Base-by-base conservation (phyloP, 2,329 filamentous ascomycete genomes). In the Talaromyces sp. region DNA sequence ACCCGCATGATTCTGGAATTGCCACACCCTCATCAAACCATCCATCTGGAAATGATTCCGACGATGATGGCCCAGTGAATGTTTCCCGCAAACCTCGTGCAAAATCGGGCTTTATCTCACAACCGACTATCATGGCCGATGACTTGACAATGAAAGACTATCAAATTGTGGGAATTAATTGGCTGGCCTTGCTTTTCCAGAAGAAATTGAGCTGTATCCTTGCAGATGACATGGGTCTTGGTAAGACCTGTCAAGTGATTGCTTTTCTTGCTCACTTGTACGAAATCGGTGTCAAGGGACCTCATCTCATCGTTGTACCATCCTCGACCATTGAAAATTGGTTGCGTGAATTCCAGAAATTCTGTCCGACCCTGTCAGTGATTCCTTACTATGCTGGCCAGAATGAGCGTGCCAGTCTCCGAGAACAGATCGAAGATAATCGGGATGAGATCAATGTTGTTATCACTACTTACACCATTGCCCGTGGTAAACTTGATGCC, bases 231-330 rank as follows among this genome's bases (percentile, higher is more conserved):
- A 99, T 99, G 94, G 94, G 79, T 41, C 78, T 93, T 36, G 94
- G 94, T 41, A 99, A 99, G 79, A 99, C 94, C 0, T 97, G 91
- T 64, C 93, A 99, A 67, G 91, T 97, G 56, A 96, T 99, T 62
- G 86, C 91, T 0, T 91, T 99, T 65, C 81, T 99, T 41, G 89
- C 91, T 14, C 87, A 96, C 64, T 78, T 99, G 22, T 85, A 89
- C 14, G 85, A 91, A 66, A 83, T 83, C 27, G 84, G 75, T 57
- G 80, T 76, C 67, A 84, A 66, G 77, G 91, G 90, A 65, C 91
- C 77, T 77, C 85, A 96, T 68, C 76, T 99, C 32, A 83, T 99
- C 33, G 86, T 99, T 24, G 94, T 97, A 1, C 94, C 94, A 4
- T 89, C 91, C 0, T 96, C 93, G 1, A 97, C 93, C 0, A 82